Base-by-base conservation (phyloP, 345 rosid species). In the Populus ilicifolia region DNA sequence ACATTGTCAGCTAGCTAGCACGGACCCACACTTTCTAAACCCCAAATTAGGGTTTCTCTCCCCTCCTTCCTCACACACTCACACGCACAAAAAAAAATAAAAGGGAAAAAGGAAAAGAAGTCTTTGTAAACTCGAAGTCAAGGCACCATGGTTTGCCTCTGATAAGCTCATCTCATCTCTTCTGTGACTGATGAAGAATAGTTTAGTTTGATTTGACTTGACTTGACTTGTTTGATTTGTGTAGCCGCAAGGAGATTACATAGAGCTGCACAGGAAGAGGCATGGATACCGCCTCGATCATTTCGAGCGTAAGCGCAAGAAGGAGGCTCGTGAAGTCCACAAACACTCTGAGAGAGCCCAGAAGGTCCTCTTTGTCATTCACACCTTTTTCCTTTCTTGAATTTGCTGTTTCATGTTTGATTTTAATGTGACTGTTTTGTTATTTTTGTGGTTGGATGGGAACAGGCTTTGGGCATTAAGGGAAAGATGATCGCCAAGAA, bases 241-340 rank as follows among this genome's bases (percentile, higher is more conserved):
- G 61, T 81, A 95, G 99, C 92, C 97, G 77, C 99, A 93, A 89
- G 98, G 98, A 77, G 96, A 96, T 90, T 83, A 93, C 79, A 96
- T 93, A 35, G 97, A 96, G 25, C 78, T 84, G 7, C 92, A 89
- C 91, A 83, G 85, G 84, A 93, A 93, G 98, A 89, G 92, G 69
- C 7, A 90, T 90, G 98, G 98, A 61, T 82, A 85, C 77, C 96
- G 96, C 72, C 87, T 71, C 77, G 99, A 96, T 72, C 85, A 88
- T 86, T 83, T 83, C 82, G 99, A 93, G 84, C 90, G 89, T 52
- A 85, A 87, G 89, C 96, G 97, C 80, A 93, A 96, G 96, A 93
- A 82, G 91, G 88, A 90, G 87, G 98, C 98, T 36, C 98, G 99
- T 86, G 84, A 82, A 75, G 93, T 85, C 72, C 97, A 95, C 86